A percentile compares a stretch with the other conserved stretches of the same genome.
phyloP scores from a whole-genome alignment of 2,329 filamentous ascomycete genomes.

The Fusarium nisikadoi region DNA sequence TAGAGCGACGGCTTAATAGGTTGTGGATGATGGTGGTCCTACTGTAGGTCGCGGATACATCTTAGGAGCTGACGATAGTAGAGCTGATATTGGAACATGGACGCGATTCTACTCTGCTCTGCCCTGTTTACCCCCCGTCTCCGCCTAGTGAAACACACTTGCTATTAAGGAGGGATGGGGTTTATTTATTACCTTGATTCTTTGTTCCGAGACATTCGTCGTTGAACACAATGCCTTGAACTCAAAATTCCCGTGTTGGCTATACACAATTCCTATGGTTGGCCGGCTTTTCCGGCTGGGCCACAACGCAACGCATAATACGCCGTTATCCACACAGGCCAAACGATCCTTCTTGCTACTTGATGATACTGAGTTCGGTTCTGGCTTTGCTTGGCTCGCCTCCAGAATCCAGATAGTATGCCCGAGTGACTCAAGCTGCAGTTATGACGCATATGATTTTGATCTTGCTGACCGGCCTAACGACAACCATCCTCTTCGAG shows the following conservation, averaged over 20 bases:
- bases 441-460: not conserved
- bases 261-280: not conserved
- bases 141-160: constrained; percentile 11
- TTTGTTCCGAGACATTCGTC: constrained; percentile 2
- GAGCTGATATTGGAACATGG: constrained; percentile 2
- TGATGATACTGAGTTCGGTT: constrained; percentile 1
- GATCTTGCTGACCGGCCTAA: not conserved
- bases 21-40: not conserved
- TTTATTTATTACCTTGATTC: not conserved
- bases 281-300: constrained; percentile 23
- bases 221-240: constrained; percentile 10
- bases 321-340: constrained; percentile 1
- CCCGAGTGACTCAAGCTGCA: not conserved
- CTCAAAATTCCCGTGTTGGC: constrained; percentile 25
- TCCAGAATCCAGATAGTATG: not conserved
- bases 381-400: not conserved
- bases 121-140: constrained; percentile 2
- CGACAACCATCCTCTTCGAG: not conserved
- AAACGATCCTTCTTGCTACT: constrained; percentile 1
- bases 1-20: not conserved
- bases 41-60: not conserved
- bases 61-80: not conserved
- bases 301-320: constrained; percentile 10
- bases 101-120: not conserved
- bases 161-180: not conserved